Evolutionary conservation across 129 eudicot species (phyloP).

Genomic region (Escallonia rubra): DNA sequence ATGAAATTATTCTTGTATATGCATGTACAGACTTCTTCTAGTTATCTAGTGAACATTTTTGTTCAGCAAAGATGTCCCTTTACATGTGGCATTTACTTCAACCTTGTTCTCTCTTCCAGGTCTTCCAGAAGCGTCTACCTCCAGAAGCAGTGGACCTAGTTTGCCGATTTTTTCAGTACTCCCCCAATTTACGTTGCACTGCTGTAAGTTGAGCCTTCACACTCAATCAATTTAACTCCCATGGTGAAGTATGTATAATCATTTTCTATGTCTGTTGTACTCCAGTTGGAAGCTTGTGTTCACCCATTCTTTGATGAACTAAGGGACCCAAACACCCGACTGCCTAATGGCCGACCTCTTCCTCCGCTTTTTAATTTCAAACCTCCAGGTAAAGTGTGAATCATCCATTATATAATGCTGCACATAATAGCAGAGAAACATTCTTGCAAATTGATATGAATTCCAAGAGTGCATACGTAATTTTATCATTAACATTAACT

Average conservation of each 20-base stretch:
- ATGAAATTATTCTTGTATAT: no score
- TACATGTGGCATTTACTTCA: background rate
- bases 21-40: no score
- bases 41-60: background rate
- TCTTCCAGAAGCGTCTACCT: conserved; percentile 94
- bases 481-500: background rate
- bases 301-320: conserved; percentile 98
- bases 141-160: conserved; percentile 99
- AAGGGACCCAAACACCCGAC: conserved; percentile 88
- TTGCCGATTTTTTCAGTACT: conserved; percentile 93
- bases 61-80: background rate
- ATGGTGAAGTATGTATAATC: background rate
- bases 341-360: conserved; percentile 63
- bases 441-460: no score
- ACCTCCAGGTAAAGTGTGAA: conserved; percentile 5
- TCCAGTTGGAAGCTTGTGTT: conserved; percentile 95
- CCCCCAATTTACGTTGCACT: conserved; percentile 95
- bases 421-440: background rate
- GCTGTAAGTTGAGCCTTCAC: conserved; percentile 63
- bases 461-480: no score
- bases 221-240: background rate
- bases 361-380: conserved; percentile 4
- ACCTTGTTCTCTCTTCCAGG: conserved; percentile 42
- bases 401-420: background rate
- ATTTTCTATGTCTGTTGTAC: background rate